Evolutionary conservation across 2,329 filamentous ascomycete species (phyloP), one percentile per base, ranked within the genome.

Genomic region (Colletotrichum shisoi): DNA sequence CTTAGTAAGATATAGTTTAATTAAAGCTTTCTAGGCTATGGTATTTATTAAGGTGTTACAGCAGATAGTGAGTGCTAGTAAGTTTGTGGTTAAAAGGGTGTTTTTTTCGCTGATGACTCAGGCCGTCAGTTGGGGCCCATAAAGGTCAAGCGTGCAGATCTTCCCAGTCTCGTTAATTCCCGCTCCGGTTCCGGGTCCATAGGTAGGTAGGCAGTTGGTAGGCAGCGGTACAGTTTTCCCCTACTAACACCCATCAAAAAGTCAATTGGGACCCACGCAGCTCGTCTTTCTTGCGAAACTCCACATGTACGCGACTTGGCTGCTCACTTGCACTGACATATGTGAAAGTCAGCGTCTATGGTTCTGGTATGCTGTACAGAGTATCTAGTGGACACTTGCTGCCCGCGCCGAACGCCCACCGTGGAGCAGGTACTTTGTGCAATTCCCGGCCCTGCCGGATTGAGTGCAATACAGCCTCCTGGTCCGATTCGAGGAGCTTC

Each of bases 401-500:
- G 24, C 8, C 9, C 9, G 27, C 49, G 19, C 49, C 5, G 17
- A 34, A 19, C 24, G 21, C 21, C 7, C 19, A 51, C 34, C 19
- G 12, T 42, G 37, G 52, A 57, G 21, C 39, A 27, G 21, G 27
- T 13, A 34, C 13, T 9, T 45, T 19, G 9, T 11, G 24, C 15
- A 21, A 45, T 57, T 37, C 59, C 40, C 21, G 53, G 45, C 46
- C 42, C 59, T 67, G 31, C 54, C 60, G 64, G 53, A 53, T 59
- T 19, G 60, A 63, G 31, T 59, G 31, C 60, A 58, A 57, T 53
- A 60, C 60, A 54, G 53, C 56, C 46, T 64, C 46, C 54, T 64
- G 48, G 64, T 59, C 48, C 49, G 49, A 58, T 44, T 44, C 48
- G 49, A 45, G 19, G 48, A 62, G 52, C 44, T 64, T 54, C 53